Percentiles rank a stretch among this genome's conserved stretches.
Evolutionary conservation across 148 eudicot genomes (phyloP).

Genomic region (Diospyros kaki): DNA sequence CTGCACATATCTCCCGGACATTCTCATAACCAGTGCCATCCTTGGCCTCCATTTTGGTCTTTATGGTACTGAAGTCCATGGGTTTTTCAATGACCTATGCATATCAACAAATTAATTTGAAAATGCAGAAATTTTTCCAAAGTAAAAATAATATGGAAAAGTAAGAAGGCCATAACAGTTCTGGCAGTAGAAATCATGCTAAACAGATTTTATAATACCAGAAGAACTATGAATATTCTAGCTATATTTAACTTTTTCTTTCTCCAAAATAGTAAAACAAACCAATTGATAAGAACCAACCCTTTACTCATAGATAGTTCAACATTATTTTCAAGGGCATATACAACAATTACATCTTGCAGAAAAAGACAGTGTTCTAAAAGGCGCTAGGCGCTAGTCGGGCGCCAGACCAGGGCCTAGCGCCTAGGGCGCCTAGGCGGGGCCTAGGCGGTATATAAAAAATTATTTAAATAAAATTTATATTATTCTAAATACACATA

Average conservation of each 20-base stretch:
- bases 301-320: too few species aligned
- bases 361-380: not conserved
- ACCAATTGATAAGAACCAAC: too few species aligned
- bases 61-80: slow-evolving; percentile 79
- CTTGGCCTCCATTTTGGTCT: slow-evolving; percentile 73
- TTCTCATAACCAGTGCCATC: slow-evolving; percentile 64
- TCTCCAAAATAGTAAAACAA: not conserved
- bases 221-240: not conserved
- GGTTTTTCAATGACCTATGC: slow-evolving; percentile 75
- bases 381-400: too few species aligned
- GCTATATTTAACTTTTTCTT: not conserved
- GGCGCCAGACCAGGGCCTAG: too few species aligned
- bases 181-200: not conserved
- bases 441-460: too few species aligned
- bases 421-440: too few species aligned
- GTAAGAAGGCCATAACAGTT: not conserved
- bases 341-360: too few species aligned
- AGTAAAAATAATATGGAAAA: not conserved
- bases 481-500: too few species aligned
- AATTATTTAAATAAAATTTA: too few species aligned
- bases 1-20: slow-evolving; percentile 78
- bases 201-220: not conserved
- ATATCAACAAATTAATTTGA: slow-evolving; percentile 2
- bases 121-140: not conserved
- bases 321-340: too few species aligned